These are phyloP conservation scores for Fusarium fracticaudum DNA, from an alignment of 2,329 filamentous ascomycete genomes.

Conservation along the genomic window DNA sequence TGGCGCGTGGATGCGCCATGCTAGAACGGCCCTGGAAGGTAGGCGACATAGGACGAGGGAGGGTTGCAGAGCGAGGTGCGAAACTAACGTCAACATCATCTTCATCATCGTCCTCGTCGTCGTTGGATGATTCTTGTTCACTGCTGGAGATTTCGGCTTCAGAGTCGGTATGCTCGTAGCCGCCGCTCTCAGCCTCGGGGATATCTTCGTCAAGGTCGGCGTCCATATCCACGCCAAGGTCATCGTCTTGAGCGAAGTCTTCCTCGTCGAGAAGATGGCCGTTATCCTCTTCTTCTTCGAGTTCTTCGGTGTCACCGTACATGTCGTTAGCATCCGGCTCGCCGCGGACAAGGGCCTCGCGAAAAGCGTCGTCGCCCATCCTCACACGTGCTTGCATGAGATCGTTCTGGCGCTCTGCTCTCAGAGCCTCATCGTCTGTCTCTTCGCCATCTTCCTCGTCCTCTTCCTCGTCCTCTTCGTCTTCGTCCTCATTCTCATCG, in stretches of 20 bases:
- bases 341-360: constrained; percentile 65
- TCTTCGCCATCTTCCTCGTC: constrained; percentile 52
- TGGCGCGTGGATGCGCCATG: constrained; percentile 50
- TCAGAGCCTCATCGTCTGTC: constrained; percentile 51
- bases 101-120: constrained; percentile 46
- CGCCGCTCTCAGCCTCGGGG: constrained; percentile 69
- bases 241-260: constrained; percentile 57
- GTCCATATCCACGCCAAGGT: constrained; percentile 61
- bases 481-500: constrained; percentile 54
- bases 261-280: constrained; percentile 72
- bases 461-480: constrained; percentile 56
- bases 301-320: constrained; percentile 63
- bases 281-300: constrained; percentile 64
- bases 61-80: constrained; percentile 48
- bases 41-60: constrained; percentile 51
- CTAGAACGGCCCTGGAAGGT: constrained; percentile 47
- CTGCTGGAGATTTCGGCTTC: constrained; percentile 70
- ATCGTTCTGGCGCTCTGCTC: constrained; percentile 58
- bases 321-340: constrained; percentile 59
- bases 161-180: constrained; percentile 82
- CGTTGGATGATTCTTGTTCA: constrained; percentile 52
- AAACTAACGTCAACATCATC: constrained; percentile 51
- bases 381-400: constrained; percentile 62
- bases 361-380: constrained; percentile 69
- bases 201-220: constrained; percentile 78